phyloP scores from a whole-genome alignment of 192 early-diverging fungal species.

The Coemansia umbellata region DNA sequence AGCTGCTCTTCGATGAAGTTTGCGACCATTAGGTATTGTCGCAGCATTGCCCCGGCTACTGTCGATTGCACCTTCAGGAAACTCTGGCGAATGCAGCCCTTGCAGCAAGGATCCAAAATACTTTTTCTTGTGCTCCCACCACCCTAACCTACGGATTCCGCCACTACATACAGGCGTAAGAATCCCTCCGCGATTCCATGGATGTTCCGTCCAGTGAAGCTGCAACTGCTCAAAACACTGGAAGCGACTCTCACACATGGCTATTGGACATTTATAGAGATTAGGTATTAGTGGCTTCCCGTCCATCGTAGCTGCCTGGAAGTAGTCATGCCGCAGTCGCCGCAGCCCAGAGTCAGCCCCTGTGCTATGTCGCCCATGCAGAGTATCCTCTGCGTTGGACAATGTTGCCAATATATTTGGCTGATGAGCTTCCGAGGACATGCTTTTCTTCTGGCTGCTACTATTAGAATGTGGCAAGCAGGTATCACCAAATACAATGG shows the following conservation, averaged over 20 bases:
- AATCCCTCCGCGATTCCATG: constrained; percentile 43
- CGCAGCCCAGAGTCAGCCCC: constrained; percentile 4
- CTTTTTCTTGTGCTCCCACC: constrained; percentile 45
- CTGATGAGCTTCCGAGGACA: too few species aligned
- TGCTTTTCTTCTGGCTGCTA: too few species aligned
- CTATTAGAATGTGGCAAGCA: too few species aligned
- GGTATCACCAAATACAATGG: too few species aligned
- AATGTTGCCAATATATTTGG: too few species aligned
- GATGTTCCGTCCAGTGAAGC: constrained; percentile 36
- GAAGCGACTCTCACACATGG: constrained; percentile 16
- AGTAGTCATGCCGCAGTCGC: constrained; percentile 38
- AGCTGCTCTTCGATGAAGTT: constrained; percentile 6
- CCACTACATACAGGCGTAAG: constrained; percentile 41
- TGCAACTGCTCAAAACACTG: constrained; percentile 29
- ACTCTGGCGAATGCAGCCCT: constrained; percentile 16
- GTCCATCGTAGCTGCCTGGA: constrained; percentile 36
- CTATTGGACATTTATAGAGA: constrained; percentile 27
- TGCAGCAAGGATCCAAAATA: constrained; percentile 31
- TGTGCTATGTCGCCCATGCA: neutral
- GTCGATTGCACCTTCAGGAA: constrained; percentile 22
- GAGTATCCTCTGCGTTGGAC: too few species aligned
- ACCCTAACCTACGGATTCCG: constrained; percentile 29
- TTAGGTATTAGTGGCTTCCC: constrained; percentile 16
- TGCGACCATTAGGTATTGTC: neutral
- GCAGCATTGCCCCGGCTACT: too few species aligned